These are phyloP conservation scores for Clarireedia sp. DNA, from an alignment of 2,329 filamentous ascomycete species.

Conservation along the genomic window DNA sequence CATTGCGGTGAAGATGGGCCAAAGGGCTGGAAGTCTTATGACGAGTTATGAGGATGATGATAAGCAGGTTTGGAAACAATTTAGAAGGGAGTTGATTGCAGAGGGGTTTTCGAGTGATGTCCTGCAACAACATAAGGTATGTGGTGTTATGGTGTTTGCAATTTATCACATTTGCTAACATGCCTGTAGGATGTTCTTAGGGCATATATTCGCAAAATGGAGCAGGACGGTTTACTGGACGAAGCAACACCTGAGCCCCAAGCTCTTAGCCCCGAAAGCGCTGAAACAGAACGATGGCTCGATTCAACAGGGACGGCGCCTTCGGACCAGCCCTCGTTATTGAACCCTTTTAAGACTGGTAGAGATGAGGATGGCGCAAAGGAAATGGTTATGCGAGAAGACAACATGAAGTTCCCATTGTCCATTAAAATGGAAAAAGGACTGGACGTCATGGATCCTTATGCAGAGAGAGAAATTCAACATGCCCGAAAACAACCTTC, in stretches of 20 bases:
- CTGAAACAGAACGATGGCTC: slow-evolving; percentile 22
- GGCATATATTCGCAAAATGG: slow-evolving; percentile 53
- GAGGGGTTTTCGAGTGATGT: slow-evolving; percentile 52
- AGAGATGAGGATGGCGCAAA: slow-evolving; percentile 19
- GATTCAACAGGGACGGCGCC: slow-evolving; percentile 13
- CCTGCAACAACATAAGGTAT: slow-evolving; percentile 49
- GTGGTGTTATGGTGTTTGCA: background rate
- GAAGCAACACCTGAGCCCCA: slow-evolving; percentile 30
- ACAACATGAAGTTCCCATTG: slow-evolving; percentile 28
- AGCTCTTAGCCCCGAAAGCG: slow-evolving; percentile 22
- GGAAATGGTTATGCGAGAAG: slow-evolving; percentile 23
- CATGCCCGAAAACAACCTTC: background rate
- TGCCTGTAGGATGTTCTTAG: slow-evolving; percentile 45
- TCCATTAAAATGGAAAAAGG: slow-evolving; percentile 25
- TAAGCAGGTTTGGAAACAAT: slow-evolving; percentile 49
- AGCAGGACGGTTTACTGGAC: slow-evolving; percentile 47
- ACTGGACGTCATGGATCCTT: slow-evolving; percentile 16
- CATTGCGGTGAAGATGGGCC: slow-evolving; percentile 45
- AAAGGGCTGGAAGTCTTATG: slow-evolving; percentile 31
- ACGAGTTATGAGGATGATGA: slow-evolving; percentile 35
- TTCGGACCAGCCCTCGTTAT: slow-evolving; percentile 15
- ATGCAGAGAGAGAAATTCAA: background rate
- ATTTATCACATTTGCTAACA: slow-evolving; percentile 13
- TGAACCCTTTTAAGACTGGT: slow-evolving; percentile 16
- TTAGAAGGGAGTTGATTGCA: slow-evolving; percentile 48